Evolutionary conservation across 345 rosid genomes (phyloP), one percentile per base, ranked within the genome.

Genomic region (Erodium maritimum): DNA sequence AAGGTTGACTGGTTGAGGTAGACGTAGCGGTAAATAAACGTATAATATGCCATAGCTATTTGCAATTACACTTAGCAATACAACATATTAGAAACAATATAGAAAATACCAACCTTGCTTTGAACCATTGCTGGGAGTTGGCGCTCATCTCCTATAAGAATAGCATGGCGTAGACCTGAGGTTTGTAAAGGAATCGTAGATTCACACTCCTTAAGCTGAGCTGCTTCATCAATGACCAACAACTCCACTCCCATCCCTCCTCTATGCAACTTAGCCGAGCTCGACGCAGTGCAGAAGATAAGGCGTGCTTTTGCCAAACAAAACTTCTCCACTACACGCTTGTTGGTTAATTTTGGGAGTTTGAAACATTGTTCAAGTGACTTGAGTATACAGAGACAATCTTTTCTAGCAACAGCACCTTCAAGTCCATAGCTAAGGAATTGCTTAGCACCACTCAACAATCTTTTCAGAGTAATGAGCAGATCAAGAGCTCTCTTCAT

Each of bases 141-240:
- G 19, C 58, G 59, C 52, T 81, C 79, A 20, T 81, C 86, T 0
- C 83, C 86, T 1, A 81, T 59, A 1, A 81, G 72, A 68, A 81
- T 25, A 0, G 79, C 76, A n/a, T 70, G 78, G 4, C 56, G 66
- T 23, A 81, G 66, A 34, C 79, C 79, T 0, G 68, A 62, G 25
- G 76, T 76, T 66, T 76, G 81, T 53, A 81, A 65, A 5, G 86
- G 73, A 33, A 76, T 78, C 0, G 75, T 54, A 21, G 83, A 81
- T 21, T 81, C 86, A 17, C 79, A 78, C 65, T 81, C 86, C 71
- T 76, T 81, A 20, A 78, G 60, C 73, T 81, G 83, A 21, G 83
- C 78, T 23, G 86, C 86, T 72, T 81, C 86, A 21, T 81, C 83
- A 0, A 81, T 64, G 16, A 81, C 73, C 54, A 81, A 55, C 57